phyloP scores from a whole-genome alignment of 345 rosid species.

The Raphanus raphanistrum region DNA sequence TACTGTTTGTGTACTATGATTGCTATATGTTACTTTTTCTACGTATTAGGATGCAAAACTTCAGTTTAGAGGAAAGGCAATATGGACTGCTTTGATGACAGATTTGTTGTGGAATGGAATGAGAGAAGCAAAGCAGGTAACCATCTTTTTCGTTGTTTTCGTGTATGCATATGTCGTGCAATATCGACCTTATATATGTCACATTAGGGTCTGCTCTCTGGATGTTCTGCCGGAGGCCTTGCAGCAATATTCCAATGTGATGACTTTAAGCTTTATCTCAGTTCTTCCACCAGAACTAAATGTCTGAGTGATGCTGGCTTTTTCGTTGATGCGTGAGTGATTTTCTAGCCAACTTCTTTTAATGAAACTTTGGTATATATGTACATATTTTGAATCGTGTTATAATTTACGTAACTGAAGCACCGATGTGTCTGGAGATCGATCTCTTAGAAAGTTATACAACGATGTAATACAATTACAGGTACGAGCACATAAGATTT shows the following conservation, averaged over 20 bases:
- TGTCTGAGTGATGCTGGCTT: slow-evolving; percentile 96
- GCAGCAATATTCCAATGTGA: slow-evolving; percentile 89
- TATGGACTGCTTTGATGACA: slow-evolving; percentile 85
- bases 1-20: background rate
- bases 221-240: slow-evolving; percentile 95
- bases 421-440: slow-evolving; percentile 82
- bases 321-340: slow-evolving; percentile 80
- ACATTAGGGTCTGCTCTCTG: slow-evolving; percentile 83
- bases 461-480: slow-evolving; percentile 69
- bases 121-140: slow-evolving; percentile 68
- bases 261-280: slow-evolving; percentile 64
- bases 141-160: background rate
- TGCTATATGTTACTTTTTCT: background rate
- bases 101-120: slow-evolving; percentile 82
- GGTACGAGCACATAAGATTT: slow-evolving; percentile 41
- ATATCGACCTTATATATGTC: background rate
- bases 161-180: background rate
- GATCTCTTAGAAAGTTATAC: slow-evolving; percentile 65
- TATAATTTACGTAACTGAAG: slow-evolving; percentile 45
- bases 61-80: slow-evolving; percentile 86
- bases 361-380: background rate
- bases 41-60: slow-evolving; percentile 62
- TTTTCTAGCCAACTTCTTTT: slow-evolving; percentile 1
- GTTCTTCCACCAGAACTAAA: slow-evolving; percentile 60
- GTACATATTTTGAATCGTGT: slow-evolving; percentile 9